Percentiles rank a stretch among this genome's conserved stretches.
These are phyloP conservation scores for Brasenia schreberi DNA, from an alignment of 164 flowering plant species.

Conservation along the genomic window DNA sequence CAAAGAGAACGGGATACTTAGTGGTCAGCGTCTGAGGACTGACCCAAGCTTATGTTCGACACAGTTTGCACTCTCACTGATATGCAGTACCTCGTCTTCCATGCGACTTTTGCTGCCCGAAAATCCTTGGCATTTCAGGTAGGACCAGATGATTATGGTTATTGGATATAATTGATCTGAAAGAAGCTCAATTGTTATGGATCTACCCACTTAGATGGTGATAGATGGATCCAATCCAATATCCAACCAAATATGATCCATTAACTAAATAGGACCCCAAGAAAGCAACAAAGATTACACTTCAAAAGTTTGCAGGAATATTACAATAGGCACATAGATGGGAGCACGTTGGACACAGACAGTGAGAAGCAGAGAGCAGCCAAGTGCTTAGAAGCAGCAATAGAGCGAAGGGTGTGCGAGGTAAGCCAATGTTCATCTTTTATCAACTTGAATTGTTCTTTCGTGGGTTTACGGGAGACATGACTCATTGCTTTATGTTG, in stretches of 20 bases:
- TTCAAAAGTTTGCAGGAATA: constrained; percentile 28
- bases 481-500: too few relatives aligned
- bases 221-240: too few relatives aligned
- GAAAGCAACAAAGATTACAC: too few relatives aligned
- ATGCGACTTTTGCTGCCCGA: constrained; percentile 61
- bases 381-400: constrained; percentile 70
- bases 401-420: constrained; percentile 57
- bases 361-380: constrained; percentile 55
- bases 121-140: constrained; percentile 76
- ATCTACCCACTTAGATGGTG: too few relatives aligned
- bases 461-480: too few relatives aligned
- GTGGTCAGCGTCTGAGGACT: constrained; percentile 66
- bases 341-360: constrained; percentile 40
- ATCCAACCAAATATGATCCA: too few relatives aligned
- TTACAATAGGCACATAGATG: constrained; percentile 62
- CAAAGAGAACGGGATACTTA: constrained; percentile 61
- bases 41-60: constrained; percentile 73
- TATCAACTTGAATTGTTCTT: too few relatives aligned
- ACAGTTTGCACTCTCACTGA: constrained; percentile 86
- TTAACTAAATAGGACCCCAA: too few relatives aligned
- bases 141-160: constrained; percentile 2
- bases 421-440: constrained; percentile 21
- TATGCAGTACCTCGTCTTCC: constrained; percentile 86
- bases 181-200: too few relatives aligned
- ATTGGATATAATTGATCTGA: too few relatives aligned